Base-by-base conservation (phyloP, 1,284 basidiomycete genomes). In the Ustanciosporium gigantosporum region DNA sequence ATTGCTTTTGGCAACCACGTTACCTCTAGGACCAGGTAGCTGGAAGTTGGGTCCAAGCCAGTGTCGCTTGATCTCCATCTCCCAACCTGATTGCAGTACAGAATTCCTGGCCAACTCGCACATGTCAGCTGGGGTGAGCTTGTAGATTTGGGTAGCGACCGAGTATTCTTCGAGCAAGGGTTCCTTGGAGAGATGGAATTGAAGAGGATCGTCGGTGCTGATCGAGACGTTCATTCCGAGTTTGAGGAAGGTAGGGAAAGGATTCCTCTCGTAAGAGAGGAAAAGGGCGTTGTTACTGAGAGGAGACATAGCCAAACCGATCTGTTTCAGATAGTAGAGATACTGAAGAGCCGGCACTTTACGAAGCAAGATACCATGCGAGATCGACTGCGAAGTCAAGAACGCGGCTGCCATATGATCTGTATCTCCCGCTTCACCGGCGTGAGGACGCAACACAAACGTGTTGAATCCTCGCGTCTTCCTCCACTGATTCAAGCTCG, bases 241-340 rank as follows among this genome's bases (percentile, higher is more conserved):
- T 76, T 91, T 89, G 84, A 98, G 96, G 79, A 95, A 99, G 71
- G 93, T 90, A 6, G 93, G 93, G 53, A 98, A 85, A 0, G 95
- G 95, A 75, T 99, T 98, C 39, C 95, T 83, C 79, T 99, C 95
- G 76, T 97, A 98, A 5, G 90, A 89, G 71, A 98, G 82, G 82
- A 98, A 98, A 31, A 99, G 82, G 1, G 95, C 93, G 70, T 99
- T 99, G 79, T 99, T 99, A 78, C 89, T 92, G 34, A 99, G 81
- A 0, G 95, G 95, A 72, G 90, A 93, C 95, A 98, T 99, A 5
- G 95, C 94, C 16, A 99, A 36, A 5, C 70, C 71, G 38, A 74
- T 53, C 50, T 72, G 70, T 46, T 77, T 78, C 32, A 76, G 71
- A 79, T 98, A 98, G 81, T 93, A 99, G 24, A 81, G 74, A 57